Percentiles rank a stretch among this genome's conserved stretches.
Evolutionary conservation across 164 flowering plant species (phyloP).

Genomic region (Cinnamomum micranthum): DNA sequence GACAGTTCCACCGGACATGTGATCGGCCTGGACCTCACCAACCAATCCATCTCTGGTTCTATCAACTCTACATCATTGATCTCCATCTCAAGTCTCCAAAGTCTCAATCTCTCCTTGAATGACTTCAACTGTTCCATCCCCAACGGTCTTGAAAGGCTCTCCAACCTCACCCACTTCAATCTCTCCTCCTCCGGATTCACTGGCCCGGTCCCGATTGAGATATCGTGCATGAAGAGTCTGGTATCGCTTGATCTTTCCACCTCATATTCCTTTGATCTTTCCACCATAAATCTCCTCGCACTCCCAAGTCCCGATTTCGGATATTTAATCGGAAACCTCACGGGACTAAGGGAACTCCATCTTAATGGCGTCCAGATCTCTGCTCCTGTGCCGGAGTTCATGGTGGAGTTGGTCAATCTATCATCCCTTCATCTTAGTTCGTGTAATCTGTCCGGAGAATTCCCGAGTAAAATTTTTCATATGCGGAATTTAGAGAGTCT

Average conservation of each 20-base stretch:
- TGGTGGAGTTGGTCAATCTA: slow-evolving; percentile 20
- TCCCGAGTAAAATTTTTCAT: neutral
- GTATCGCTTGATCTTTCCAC: slow-evolving; percentile 17
- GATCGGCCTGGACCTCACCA: neutral
- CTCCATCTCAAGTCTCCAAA: neutral
- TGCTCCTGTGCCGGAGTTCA: slow-evolving; percentile 15
- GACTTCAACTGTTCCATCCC: neutral
- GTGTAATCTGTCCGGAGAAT: neutral
- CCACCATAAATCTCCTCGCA: too few relatives aligned
- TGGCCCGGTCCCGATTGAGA: slow-evolving; percentile 36
- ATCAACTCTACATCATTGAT: neutral
- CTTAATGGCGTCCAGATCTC: slow-evolving; percentile 37
- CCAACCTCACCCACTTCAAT: neutral
- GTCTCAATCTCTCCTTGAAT: neutral
- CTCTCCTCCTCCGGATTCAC: neutral
- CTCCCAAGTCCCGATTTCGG: slow-evolving; percentile 16
- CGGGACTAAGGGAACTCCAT: slow-evolving; percentile 22
- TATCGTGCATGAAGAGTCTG: slow-evolving; percentile 25
- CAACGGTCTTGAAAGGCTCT: neutral
- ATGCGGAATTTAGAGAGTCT: neutral
- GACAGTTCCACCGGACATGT: neutral
- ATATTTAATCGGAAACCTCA: slow-evolving; percentile 21
- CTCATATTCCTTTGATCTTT: neutral
- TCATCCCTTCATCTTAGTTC: slow-evolving; percentile 24
- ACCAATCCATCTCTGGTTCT: neutral